Percentiles rank a stretch among this genome's conserved stretches.
These are phyloP conservation scores for Rehmannia glutinosa DNA, from an alignment of 257 asterid genomes.

Conservation along the genomic window DNA sequence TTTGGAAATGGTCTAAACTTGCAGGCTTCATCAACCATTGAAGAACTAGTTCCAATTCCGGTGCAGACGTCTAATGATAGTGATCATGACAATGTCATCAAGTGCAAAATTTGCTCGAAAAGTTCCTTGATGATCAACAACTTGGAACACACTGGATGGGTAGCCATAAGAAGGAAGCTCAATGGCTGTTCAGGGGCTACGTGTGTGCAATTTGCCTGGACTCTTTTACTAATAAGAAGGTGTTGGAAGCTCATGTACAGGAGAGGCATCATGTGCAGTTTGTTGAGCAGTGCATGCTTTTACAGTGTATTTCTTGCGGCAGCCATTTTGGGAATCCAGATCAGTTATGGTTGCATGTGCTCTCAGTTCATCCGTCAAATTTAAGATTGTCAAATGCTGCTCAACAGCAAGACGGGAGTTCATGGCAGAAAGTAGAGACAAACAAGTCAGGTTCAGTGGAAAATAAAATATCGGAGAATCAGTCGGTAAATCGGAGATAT, in stretches of 20 bases:
- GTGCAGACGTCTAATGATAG: conserved; percentile 26
- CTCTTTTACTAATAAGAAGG: conserved; percentile 88
- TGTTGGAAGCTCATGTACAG: conserved; percentile 87
- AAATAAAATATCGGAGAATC: conserved; percentile 35
- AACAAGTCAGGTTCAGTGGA: conserved; percentile 36
- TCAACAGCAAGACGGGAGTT: conserved; percentile 32
- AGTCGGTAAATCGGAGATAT: conserved; percentile 53
- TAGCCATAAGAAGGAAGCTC: conserved; percentile 88
- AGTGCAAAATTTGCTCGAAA: conserved; percentile 81
- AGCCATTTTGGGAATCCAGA: conserved; percentile 84
- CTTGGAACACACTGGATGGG: conserved; percentile 86
- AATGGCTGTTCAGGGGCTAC: conserved; percentile 96
- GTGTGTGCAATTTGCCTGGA: conserved; percentile 96
- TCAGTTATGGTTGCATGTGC: conserved; percentile 87
- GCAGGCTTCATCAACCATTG: conserved; percentile 36
- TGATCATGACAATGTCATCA: conserved; percentile 45
- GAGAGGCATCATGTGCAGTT: conserved; percentile 90
- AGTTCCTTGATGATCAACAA: conserved; percentile 54
- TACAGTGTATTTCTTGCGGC: conserved; percentile 90
- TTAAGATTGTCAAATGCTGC: conserved; percentile 46
- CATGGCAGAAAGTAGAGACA: conserved; percentile 31
- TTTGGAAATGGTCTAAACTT: conserved; percentile 40
- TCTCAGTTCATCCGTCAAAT: conserved; percentile 55
- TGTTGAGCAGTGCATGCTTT: conserved; percentile 94
- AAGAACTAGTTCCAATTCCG: conserved; percentile 36